These are phyloP conservation scores for Camptophora hylomeconis DNA, from an alignment of 2,329 filamentous ascomycete genomes.

Conservation along the genomic window DNA sequence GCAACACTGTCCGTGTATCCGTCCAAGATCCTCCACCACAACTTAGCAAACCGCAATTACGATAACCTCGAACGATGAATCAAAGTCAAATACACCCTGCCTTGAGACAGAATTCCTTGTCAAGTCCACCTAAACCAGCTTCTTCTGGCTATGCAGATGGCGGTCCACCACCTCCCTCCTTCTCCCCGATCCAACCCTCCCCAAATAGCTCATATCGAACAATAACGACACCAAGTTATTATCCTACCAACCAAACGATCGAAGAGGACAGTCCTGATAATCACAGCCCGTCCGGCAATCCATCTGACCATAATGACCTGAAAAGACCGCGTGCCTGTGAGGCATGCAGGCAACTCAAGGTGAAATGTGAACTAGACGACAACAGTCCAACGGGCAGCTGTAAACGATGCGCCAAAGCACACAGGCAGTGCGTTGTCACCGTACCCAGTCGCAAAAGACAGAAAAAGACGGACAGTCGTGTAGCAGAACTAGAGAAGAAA, in stretches of 20 bases:
- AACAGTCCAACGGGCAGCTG: constrained; percentile 51
- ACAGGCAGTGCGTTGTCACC: constrained; percentile 65
- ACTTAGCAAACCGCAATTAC: too few species aligned
- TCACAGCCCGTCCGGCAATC: constrained; percentile 12
- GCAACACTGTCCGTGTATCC: too few species aligned
- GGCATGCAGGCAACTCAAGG: constrained; percentile 62
- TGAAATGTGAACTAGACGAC: constrained; percentile 69
- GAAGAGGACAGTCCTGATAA: constrained; percentile 15
- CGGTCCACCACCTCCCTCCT: constrained; percentile 7
- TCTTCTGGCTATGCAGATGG: constrained; percentile 11
- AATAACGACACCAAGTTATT: constrained; percentile 15
- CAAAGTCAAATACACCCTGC: constrained; percentile 8
- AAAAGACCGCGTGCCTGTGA: constrained; percentile 64
- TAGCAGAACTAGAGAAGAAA: constrained; percentile 84
- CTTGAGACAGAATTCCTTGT: constrained; percentile 11
- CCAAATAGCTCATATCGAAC: constrained; percentile 15
- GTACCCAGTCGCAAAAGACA: constrained; percentile 64
- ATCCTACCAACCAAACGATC: constrained; percentile 10
- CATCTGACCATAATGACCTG: constrained; percentile 31
- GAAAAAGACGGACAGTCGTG: constrained; percentile 82
- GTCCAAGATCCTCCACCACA: too few species aligned
- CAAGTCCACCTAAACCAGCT: constrained; percentile 12
- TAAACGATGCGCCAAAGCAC: constrained; percentile 66
- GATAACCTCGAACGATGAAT: too few species aligned
- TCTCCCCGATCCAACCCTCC: constrained; percentile 15